A percentile compares a stretch with the other conserved stretches of the same genome.
These are phyloP conservation scores for Microdochium bolleyi DNA, from an alignment of 2,329 filamentous ascomycete species.

Conservation along the genomic window DNA sequence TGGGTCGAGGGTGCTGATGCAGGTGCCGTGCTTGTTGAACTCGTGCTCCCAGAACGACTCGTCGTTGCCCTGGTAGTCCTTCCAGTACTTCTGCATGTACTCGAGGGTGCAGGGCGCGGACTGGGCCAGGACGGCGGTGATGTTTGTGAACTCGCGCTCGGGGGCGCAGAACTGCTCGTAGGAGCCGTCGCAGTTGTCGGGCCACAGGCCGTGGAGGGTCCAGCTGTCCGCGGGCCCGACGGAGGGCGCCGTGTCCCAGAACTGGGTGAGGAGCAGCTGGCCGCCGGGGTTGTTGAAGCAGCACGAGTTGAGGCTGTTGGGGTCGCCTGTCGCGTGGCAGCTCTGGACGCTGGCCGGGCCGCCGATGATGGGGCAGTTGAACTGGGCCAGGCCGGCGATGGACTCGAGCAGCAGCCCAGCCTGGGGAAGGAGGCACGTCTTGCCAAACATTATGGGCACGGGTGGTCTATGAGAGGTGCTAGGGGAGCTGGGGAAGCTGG, in stretches of 20 bases:
- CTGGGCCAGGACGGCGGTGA: conserved; percentile 49
- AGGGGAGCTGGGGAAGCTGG: background rate
- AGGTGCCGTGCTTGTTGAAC: conserved; percentile 68
- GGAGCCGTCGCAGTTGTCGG: conserved; percentile 61
- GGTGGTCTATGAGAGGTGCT: background rate
- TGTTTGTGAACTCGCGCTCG: conserved; percentile 54
- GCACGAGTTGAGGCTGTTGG: conserved; percentile 52
- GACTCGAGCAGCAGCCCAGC: background rate
- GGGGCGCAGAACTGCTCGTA: conserved; percentile 61
- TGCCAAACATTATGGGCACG: background rate
- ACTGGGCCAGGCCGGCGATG: background rate
- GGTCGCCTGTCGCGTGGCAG: conserved; percentile 51
- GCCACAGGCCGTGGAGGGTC: conserved; percentile 67
- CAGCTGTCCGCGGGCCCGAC: conserved; percentile 62
- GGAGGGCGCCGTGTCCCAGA: conserved; percentile 63
- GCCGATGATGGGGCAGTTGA: background rate
- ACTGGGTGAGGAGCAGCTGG: conserved; percentile 65
- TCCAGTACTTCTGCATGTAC: conserved; percentile 68
- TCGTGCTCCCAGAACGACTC: conserved; percentile 67
- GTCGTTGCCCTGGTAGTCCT: conserved; percentile 56
- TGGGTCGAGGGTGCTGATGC: conserved; percentile 61
- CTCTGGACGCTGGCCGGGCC: conserved; percentile 42
- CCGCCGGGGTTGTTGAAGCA: conserved; percentile 70
- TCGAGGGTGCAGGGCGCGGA: conserved; percentile 42
- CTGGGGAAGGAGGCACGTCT: background rate